A percentile compares a stretch with the other conserved stretches of the same genome.
Conservation (phyloP, 345 rosid genomes). For the Bretschneidera sinensis region DNA sequence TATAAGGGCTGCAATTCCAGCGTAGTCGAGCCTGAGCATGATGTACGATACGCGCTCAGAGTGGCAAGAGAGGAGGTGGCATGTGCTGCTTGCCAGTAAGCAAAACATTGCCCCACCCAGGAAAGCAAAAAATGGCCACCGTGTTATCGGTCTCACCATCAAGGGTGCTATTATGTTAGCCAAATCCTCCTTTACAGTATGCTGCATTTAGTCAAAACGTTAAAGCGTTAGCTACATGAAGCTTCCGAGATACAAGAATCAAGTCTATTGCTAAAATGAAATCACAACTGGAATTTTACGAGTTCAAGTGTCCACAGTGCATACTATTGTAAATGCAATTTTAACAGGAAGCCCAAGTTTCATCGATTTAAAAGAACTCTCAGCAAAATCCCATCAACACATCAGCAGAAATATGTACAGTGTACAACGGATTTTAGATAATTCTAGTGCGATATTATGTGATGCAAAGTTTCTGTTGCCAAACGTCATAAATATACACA, state of each 20-base stretch:
- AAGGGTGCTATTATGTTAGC: slow-evolving; percentile 75
- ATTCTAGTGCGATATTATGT: too few species aligned
- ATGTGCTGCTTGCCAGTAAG: slow-evolving; percentile 79
- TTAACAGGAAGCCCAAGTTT: too few species aligned
- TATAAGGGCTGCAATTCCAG: slow-evolving; percentile 83
- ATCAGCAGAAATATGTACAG: too few species aligned
- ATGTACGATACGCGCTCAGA: slow-evolving; percentile 73
- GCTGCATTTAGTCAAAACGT: slow-evolving; percentile 37
- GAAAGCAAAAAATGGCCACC: slow-evolving; percentile 94
- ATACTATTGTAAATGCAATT: too few species aligned
- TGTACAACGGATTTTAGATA: too few species aligned
- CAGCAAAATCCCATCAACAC: too few species aligned
- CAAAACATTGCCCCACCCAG: slow-evolving; percentile 97
- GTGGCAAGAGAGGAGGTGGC: slow-evolving; percentile 91
- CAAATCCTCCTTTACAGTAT: slow-evolving; percentile 60
- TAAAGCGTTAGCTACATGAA: slow-evolving; percentile 13
- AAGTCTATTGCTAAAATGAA: not conserved
- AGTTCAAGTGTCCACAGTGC: not conserved
- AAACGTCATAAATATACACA: not conserved
- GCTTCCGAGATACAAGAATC: slow-evolving; percentile 4
- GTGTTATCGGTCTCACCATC: slow-evolving; percentile 65
- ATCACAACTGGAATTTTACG: not conserved
- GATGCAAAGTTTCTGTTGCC: not conserved
- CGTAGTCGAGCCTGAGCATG: slow-evolving; percentile 88
- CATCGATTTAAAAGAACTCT: too few species aligned